Conservation (phyloP, 768 basidiomycete genomes). For the Russula emetica region DNA sequence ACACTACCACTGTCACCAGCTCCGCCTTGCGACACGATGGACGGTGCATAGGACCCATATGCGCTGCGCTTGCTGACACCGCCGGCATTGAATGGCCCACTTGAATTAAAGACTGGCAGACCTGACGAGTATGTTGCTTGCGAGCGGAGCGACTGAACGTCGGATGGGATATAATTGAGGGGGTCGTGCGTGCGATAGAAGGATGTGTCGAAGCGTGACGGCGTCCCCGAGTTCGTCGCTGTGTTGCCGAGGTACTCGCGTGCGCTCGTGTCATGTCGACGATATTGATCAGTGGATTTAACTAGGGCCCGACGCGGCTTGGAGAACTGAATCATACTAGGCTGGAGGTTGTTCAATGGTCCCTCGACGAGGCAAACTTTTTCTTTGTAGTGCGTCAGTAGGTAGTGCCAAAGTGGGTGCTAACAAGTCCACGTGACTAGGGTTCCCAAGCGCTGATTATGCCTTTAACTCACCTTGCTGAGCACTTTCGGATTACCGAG, state of each 20-base stretch:
- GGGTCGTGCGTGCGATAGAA: constrained; percentile 97
- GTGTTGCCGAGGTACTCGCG: constrained; percentile 58
- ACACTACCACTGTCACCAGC: constrained; percentile 53
- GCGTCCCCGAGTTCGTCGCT: constrained; percentile 65
- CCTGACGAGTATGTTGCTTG: constrained; percentile 96
- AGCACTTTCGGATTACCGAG: constrained; percentile 99
- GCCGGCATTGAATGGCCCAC: constrained; percentile 65
- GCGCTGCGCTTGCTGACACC: constrained; percentile 62
- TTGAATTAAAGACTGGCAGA: constrained; percentile 72
- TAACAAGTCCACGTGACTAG: constrained; percentile 36
- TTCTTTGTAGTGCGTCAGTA: constrained; percentile 98
- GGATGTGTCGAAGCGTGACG: constrained; percentile 90
- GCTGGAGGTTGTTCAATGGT: constrained; percentile 90
- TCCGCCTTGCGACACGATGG: constrained; percentile 89
- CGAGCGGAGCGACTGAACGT: constrained; percentile 92
- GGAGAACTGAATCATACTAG: constrained; percentile 99
- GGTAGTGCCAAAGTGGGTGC: constrained; percentile 98
- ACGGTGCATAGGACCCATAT: constrained; percentile 81
- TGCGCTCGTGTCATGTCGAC: constrained; percentile 88
- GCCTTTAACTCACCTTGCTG: constrained; percentile 70
- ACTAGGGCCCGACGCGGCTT: constrained; percentile 86
- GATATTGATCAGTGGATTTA: constrained; percentile 91
- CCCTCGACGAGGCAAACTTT: constrained; percentile 91
- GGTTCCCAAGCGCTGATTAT: constrained; percentile 8
- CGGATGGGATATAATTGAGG: constrained; percentile 89